phyloP scores from a whole-genome alignment of 1,284 basidiomycete genomes.

The Rhodotorula sp. region DNA sequence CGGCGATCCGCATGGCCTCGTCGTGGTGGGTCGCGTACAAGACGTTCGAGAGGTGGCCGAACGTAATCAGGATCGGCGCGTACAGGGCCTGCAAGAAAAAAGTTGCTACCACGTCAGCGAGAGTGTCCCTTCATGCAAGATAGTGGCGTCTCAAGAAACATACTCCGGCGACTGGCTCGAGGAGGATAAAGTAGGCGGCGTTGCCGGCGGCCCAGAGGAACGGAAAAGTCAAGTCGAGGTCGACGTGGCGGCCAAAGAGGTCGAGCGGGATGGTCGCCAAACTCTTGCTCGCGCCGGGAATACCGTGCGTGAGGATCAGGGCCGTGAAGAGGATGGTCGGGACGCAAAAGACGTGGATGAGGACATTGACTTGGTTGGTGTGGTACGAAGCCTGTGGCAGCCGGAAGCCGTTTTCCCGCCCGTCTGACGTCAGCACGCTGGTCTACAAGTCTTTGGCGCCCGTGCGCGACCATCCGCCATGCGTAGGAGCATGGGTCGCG shows the following conservation, averaged over 20 bases:
- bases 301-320: conserved; percentile 39
- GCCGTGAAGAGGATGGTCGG: conserved; percentile 42
- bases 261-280: conserved; percentile 12
- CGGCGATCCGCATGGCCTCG: conserved; percentile 34
- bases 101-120: neutral
- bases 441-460: fast-evolving
- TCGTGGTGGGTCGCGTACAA: conserved; percentile 30
- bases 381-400: conserved; percentile 42
- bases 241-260: conserved; percentile 20
- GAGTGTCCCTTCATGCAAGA: no score
- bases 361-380: conserved; percentile 40
- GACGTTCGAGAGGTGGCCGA: conserved; percentile 43
- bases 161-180: conserved; percentile 43
- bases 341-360: conserved; percentile 43
- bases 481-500: neutral
- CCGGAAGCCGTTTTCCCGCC: neutral
- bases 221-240: conserved; percentile 34
- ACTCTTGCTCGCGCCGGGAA: conserved; percentile 29
- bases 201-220: conserved; percentile 36
- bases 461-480: neutral
- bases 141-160: neutral
- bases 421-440: no score
- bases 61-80: conserved; percentile 38
- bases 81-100: conserved; percentile 36
- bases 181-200: conserved; percentile 43